Percentiles rank a stretch among this genome's conserved stretches.
Conservation (phyloP, 768 basidiomycete genomes). For the Pluteus cervinus region DNA sequence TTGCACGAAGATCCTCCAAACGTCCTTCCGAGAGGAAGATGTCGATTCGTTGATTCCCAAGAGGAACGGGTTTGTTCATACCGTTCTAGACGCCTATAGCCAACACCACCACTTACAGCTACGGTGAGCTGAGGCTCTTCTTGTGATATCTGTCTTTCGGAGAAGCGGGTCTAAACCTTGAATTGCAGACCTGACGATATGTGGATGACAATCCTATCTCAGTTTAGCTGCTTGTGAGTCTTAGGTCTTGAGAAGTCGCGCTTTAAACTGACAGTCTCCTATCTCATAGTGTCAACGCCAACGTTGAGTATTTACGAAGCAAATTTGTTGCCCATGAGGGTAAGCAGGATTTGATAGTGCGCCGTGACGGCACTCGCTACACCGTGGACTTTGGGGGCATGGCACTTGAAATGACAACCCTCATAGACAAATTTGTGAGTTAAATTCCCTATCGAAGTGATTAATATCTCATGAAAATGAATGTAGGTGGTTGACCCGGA, state of each 20-base stretch:
- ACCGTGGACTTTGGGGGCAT: conserved; percentile 21
- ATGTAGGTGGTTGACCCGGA: conserved; percentile 14
- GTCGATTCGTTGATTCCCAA: too few relatives aligned
- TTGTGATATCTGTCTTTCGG: too few relatives aligned
- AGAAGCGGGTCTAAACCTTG: too few relatives aligned
- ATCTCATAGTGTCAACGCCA: conserved; percentile 21
- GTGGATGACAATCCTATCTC: conserved; percentile 27
- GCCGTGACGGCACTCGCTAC: conserved; percentile 5
- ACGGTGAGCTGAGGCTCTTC: too few relatives aligned
- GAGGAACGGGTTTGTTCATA: conserved; percentile 28
- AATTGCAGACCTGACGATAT: conserved; percentile 16
- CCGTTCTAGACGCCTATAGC: conserved; percentile 27
- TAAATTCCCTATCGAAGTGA: too few relatives aligned
- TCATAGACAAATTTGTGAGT: conserved; percentile 3
- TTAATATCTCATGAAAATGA: too few relatives aligned
- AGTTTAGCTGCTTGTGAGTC: conserved; percentile 26
- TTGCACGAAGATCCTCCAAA: too few relatives aligned
- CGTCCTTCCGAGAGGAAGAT: too few relatives aligned
- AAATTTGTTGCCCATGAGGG: conserved; percentile 23
- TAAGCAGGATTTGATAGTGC: conserved; percentile 18
- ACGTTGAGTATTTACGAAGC: conserved; percentile 19
- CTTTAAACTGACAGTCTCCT: too few relatives aligned
- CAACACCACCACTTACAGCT: too few relatives aligned
- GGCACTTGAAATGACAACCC: conserved; percentile 15
- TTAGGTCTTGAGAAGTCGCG: too few relatives aligned